These are phyloP conservation scores for Boletales sp. DNA, from an alignment of 768 basidiomycete genomes.

Conservation along the genomic window DNA sequence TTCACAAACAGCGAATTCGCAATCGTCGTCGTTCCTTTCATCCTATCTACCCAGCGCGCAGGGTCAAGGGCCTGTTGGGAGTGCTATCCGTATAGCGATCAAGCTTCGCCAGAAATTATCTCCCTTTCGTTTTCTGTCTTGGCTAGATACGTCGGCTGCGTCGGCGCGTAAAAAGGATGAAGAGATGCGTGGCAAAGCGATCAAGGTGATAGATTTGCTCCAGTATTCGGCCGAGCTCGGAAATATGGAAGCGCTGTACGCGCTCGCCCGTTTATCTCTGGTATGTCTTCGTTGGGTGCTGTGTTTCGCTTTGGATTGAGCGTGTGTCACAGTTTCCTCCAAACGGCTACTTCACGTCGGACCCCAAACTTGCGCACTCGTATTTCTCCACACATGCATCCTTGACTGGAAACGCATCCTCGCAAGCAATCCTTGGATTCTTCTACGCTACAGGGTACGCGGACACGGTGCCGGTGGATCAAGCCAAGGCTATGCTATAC, in stretches of 20 bases:
- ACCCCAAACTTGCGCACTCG: slow-evolving; percentile 62
- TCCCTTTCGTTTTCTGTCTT: slow-evolving; percentile 43
- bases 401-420: slow-evolving; percentile 76
- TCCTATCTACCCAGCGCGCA: slow-evolving; percentile 68
- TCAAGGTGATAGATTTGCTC: slow-evolving; percentile 78
- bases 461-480: slow-evolving; percentile 56
- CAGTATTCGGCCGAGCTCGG: slow-evolving; percentile 81
- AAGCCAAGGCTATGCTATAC: slow-evolving; percentile 83
- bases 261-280: slow-evolving; percentile 62
- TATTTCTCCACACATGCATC: slow-evolving; percentile 61
- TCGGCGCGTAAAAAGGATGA: slow-evolving; percentile 57
- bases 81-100: slow-evolving; percentile 60
- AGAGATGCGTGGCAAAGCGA: slow-evolving; percentile 64
- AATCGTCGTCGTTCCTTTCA: slow-evolving; percentile 52
- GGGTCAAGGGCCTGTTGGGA: slow-evolving; percentile 75
- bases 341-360: slow-evolving; percentile 56
- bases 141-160: slow-evolving; percentile 38
- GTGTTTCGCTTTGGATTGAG: not conserved
- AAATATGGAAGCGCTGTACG: slow-evolving; percentile 67
- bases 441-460: slow-evolving; percentile 86
- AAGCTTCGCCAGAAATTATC: slow-evolving; percentile 63
- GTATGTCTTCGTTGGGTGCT: slow-evolving; percentile 37
- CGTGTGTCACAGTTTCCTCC: slow-evolving; percentile 58
- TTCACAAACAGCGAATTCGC: slow-evolving; percentile 34
- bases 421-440: slow-evolving; percentile 84